Base-by-base conservation (phyloP, 176 grass and related monocot genomes). In the Musa acuminata region DNA sequence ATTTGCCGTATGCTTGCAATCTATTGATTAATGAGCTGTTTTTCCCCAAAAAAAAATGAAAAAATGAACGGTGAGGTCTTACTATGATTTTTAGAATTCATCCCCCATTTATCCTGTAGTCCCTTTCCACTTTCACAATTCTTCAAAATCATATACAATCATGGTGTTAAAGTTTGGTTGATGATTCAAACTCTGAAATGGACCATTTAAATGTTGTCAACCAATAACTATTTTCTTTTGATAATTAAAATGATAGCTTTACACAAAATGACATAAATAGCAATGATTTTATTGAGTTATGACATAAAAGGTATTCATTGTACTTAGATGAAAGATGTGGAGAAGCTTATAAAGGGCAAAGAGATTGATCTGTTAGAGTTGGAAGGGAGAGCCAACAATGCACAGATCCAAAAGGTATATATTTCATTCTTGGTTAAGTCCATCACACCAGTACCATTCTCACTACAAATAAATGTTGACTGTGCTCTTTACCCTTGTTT, bases 331-430 rank as follows among this genome's bases (percentile, higher is more conserved):
- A 86, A 79, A 86, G 75, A 58, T 62, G 49, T 96, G 70, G 71
- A 85, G 60, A 84, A 92, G 72, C 87, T 96, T 52, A 83, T 96
- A 71, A 71, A 25, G 9, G 93, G 89, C 17, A 79, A 87, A 0
- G 71, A 86, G 69, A 86, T 92, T 83, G 93, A 88, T 90, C 49
- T 92, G 8, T 51, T 67, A 8, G 89, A 90, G 78, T 63, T 96
- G 73, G 81, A 77, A 74, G 69, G 43, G 62, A 92, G 85, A 87
- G 87, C 89, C 75, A 77, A 90, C 59, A 78, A 78, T 7, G 52
- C 83, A 55, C 90, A 88, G 54, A 92, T 90, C 62, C 77, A 89
- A 69, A 92, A 96, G 89, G 93, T 96, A 75, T 78, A n/a, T 72
- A 68, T 29, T 74, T 80, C 50, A 53, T 19, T 53, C 49, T 77